Evolutionary conservation across 345 rosid genomes (phyloP).

Genomic region (Cardamine chenopodiifolia): DNA sequence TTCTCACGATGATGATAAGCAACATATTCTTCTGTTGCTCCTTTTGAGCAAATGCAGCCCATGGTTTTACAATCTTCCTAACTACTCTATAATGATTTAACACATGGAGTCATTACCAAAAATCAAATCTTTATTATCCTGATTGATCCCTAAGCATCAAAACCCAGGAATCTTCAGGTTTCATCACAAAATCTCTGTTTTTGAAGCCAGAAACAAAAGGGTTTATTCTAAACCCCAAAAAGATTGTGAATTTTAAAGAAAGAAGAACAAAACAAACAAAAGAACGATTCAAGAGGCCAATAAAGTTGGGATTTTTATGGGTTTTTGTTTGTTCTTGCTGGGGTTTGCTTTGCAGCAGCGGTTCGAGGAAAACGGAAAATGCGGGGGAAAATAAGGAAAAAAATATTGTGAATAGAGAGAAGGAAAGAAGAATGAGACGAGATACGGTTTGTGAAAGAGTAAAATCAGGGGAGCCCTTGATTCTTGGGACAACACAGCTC

Average conservation of each 20-base stretch:
- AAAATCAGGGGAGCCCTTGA: slow-evolving; percentile 37
- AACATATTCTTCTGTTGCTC: slow-evolving; percentile 45
- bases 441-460: slow-evolving; percentile 39
- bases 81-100: slow-evolving; percentile 18
- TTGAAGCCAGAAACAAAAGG: slow-evolving; percentile 16
- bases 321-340: background rate
- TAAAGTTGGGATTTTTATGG: background rate
- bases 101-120: slow-evolving; percentile 4
- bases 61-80: slow-evolving; percentile 40
- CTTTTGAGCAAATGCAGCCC: slow-evolving; percentile 95
- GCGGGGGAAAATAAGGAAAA: slow-evolving; percentile 26
- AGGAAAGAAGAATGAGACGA: slow-evolving; percentile 29
- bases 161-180: slow-evolving; percentile 39
- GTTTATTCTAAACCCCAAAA: slow-evolving; percentile 19
- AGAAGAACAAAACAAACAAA: background rate
- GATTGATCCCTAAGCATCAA: slow-evolving; percentile 40
- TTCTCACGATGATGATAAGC: slow-evolving; percentile 37
- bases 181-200: slow-evolving; percentile 1
- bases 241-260: slow-evolving; percentile 3
- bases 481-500: slow-evolving; percentile 36
- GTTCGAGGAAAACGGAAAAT: slow-evolving; percentile 36
- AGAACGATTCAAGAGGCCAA: background rate
- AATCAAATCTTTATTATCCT: slow-evolving; percentile 18
- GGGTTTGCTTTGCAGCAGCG: slow-evolving; percentile 12
- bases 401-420: slow-evolving; percentile 27